Conservation (phyloP, 176 grass and related monocot genomes). For the Rhipidocladum racemiflorum region DNA sequence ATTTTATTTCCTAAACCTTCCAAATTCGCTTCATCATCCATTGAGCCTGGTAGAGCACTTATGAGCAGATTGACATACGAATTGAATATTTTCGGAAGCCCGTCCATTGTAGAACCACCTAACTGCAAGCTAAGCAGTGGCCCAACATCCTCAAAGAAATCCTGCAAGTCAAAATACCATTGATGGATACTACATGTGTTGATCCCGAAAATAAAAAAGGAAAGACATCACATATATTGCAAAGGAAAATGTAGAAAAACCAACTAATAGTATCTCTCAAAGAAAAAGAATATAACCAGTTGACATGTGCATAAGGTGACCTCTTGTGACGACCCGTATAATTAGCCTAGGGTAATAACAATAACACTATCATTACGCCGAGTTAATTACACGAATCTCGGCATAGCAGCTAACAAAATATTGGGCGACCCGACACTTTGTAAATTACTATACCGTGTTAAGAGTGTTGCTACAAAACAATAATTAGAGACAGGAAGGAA, state of each 20-base stretch:
- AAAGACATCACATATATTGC: background rate
- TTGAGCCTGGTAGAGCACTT: constrained; percentile 72
- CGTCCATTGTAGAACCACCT: constrained; percentile 67
- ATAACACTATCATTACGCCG: too few relatives aligned
- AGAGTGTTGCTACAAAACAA: too few relatives aligned
- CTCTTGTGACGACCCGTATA: too few relatives aligned
- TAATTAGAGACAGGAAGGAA: too few relatives aligned
- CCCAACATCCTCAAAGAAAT: constrained; percentile 93
- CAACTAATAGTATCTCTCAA: background rate
- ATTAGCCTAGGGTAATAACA: too few relatives aligned
- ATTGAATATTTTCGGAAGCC: constrained; percentile 80
- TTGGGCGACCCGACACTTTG: too few relatives aligned
- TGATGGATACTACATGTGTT: background rate
- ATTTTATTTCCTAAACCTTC: constrained; percentile 84
- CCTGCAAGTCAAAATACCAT: constrained; percentile 48
- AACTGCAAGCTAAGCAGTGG: constrained; percentile 81
- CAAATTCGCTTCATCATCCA: constrained; percentile 69
- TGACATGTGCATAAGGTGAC: background rate
- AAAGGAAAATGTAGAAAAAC: background rate
- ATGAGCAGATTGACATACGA: constrained; percentile 79
- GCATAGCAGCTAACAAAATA: too few relatives aligned
- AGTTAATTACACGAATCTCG: too few relatives aligned
- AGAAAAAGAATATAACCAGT: background rate
- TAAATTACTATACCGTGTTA: too few relatives aligned
- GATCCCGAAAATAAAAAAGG: constrained; percentile 6